Conservation (phyloP, 805 yeast species). For the Starmerella apis region DNA sequence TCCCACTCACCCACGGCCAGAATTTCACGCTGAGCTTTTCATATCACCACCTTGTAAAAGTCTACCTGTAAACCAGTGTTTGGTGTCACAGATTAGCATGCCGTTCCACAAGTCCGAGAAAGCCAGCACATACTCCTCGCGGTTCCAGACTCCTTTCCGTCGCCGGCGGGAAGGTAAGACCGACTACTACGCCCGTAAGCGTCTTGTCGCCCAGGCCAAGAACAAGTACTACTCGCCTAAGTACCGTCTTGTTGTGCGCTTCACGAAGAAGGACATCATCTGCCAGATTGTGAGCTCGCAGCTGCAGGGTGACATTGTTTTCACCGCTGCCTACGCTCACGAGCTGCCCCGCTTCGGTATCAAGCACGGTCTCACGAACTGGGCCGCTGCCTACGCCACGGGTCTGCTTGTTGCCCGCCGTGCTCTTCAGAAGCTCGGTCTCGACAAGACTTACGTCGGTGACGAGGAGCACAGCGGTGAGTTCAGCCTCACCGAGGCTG, state of each 20-base stretch:
- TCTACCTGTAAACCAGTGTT: neutral
- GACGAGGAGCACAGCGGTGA: slow-evolving; percentile 99
- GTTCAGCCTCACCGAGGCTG: slow-evolving; percentile 96
- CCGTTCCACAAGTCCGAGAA: slow-evolving; percentile 62
- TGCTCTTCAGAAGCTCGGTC: slow-evolving; percentile 92
- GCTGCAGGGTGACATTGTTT: slow-evolving; percentile 91
- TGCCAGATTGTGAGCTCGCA: slow-evolving; percentile 95
- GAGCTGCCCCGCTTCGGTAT: slow-evolving; percentile 98
- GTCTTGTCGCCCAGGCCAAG: slow-evolving; percentile 98
- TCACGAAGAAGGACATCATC: slow-evolving; percentile 99
- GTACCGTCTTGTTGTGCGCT: slow-evolving; percentile 98
- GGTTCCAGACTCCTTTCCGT: slow-evolving; percentile 99
- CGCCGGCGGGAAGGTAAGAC: slow-evolving; percentile 99
- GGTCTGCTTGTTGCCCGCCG: slow-evolving; percentile 99
- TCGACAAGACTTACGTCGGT: slow-evolving; percentile 96
- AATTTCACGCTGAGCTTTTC: neutral
- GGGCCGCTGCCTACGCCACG: slow-evolving; percentile 99
- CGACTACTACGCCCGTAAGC: slow-evolving; percentile 99
- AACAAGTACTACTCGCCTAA: slow-evolving; percentile 99
- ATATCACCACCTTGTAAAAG: neutral
- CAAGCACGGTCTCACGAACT: slow-evolving; percentile 97
- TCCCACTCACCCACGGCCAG: slow-evolving; percentile 1
- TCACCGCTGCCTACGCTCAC: slow-evolving; percentile 97
- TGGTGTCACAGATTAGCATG: slow-evolving; percentile 37
- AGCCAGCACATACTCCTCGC: slow-evolving; percentile 92